These are phyloP conservation scores for Litsea cubeba DNA, from an alignment of 164 flowering plant genomes.

Conservation along the genomic window DNA sequence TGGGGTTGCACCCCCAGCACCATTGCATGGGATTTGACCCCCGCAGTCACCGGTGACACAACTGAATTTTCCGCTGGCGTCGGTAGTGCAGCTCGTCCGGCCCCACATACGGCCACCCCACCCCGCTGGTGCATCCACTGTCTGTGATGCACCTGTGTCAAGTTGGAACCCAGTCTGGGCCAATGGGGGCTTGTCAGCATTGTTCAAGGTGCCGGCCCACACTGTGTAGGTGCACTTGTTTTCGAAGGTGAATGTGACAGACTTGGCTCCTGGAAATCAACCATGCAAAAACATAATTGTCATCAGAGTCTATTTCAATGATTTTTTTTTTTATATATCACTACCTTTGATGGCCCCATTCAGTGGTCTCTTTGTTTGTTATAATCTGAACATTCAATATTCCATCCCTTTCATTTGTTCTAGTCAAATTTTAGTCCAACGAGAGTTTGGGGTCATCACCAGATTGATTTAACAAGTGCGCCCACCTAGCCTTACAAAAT, in stretches of 20 bases:
- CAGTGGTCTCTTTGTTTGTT: no score
- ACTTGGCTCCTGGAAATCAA: constrained; percentile 3
- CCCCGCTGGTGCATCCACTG: constrained; percentile 7
- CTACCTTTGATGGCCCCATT: no score
- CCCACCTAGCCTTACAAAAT: no score
- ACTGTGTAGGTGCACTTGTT: constrained; percentile 31
- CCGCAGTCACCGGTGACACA: constrained; percentile 54
- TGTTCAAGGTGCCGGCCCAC: constrained; percentile 36
- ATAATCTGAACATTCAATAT: no score
- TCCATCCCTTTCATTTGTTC: no score
- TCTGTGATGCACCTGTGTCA: constrained; percentile 6
- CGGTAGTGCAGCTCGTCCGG: constrained; percentile 22
- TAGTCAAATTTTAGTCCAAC: no score
- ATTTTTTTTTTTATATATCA: no score
- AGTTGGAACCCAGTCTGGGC: constrained; percentile 26
- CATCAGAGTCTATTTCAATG: no score
- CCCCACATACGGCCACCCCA: constrained; percentile 45
- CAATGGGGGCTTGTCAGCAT: constrained; percentile 11
- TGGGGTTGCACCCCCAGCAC: constrained; percentile 49
- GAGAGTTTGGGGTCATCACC: no score
- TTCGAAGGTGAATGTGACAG: constrained; percentile 18
- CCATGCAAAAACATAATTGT: neutral
- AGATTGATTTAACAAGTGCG: no score
- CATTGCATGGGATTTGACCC: constrained; percentile 35
- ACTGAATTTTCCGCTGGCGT: constrained; percentile 15